These are phyloP conservation scores for Pseudocercospora cruenta DNA, from an alignment of 2,329 filamentous ascomycete species.

Conservation along the genomic window DNA sequence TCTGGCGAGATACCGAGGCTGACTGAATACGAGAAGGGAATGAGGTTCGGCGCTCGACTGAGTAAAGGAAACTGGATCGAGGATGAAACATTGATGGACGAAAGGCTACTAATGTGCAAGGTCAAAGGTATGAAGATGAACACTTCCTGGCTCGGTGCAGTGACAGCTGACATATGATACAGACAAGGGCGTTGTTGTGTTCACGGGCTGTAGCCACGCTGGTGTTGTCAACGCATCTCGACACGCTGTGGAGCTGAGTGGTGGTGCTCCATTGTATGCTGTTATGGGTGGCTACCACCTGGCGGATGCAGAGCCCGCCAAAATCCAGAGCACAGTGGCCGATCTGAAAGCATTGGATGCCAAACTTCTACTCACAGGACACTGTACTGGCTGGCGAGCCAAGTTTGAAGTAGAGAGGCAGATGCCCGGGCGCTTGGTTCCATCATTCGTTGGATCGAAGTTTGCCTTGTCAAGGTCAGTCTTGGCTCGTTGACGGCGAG, in stretches of 20 bases:
- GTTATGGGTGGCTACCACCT: constrained; percentile 38
- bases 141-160: neutral
- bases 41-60: constrained; percentile 31
- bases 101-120: constrained; percentile 36
- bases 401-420: constrained; percentile 34
- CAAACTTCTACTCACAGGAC: constrained; percentile 31
- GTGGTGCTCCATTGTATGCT: constrained; percentile 31
- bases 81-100: constrained; percentile 30
- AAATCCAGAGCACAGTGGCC: constrained; percentile 26
- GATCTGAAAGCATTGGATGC: constrained; percentile 31
- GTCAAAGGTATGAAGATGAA: constrained; percentile 29
- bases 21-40: constrained; percentile 32
- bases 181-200: constrained; percentile 36
- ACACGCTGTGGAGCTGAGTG: constrained; percentile 29
- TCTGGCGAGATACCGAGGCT: constrained; percentile 35
- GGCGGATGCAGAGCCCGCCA: constrained; percentile 31
- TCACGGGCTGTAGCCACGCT: constrained; percentile 36
- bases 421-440: constrained; percentile 34
- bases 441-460: constrained; percentile 33
- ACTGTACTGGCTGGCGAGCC: constrained; percentile 37
- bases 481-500: neutral
- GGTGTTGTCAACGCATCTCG: constrained; percentile 35
- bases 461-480: constrained; percentile 21
- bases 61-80: constrained; percentile 26
- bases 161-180: neutral